A percentile compares a stretch with the other conserved stretches of the same genome.
phyloP scores from a whole-genome alignment of 768 basidiomycete species.

The Mycena rebaudengoi region DNA sequence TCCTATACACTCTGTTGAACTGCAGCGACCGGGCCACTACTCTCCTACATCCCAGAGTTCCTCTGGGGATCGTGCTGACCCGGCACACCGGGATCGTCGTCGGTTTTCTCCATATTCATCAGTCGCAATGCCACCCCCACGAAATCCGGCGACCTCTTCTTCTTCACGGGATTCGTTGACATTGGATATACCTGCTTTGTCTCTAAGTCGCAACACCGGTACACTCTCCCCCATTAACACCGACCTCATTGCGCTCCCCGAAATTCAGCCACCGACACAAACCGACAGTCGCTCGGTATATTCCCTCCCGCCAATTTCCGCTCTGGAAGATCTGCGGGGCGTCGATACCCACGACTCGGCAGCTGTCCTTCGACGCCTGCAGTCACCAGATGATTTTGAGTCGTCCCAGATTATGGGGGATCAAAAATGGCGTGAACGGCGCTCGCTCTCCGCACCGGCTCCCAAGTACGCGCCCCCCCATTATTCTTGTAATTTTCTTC shows the following conservation, averaged over 20 bases:
- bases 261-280: constrained; percentile 40
- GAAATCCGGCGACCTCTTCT: constrained; percentile 24
- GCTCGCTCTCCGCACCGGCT: constrained; percentile 52
- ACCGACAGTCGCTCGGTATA: constrained; percentile 49
- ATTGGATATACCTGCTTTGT: constrained; percentile 44
- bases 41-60: constrained; percentile 14
- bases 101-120: constrained; percentile 45
- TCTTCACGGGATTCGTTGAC: constrained; percentile 38
- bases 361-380: constrained; percentile 71
- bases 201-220: constrained; percentile 38
- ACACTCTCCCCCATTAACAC: constrained; percentile 47
- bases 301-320: constrained; percentile 73
- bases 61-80: not conserved
- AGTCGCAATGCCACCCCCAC: not conserved
- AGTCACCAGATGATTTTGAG: constrained; percentile 59
- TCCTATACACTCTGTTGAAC: constrained; percentile 9
- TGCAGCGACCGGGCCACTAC: constrained; percentile 24
- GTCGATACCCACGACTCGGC: constrained; percentile 63
- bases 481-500: constrained; percentile 13
- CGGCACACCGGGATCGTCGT: not conserved
- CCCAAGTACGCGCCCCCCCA: constrained; percentile 31
- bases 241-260: not conserved
- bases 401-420: constrained; percentile 32
- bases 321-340: constrained; percentile 69
- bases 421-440: constrained; percentile 48